Percentiles rank a stretch among this genome's conserved stretches.
These are phyloP conservation scores for Exserohilum rostratum DNA, from an alignment of 2,329 filamentous ascomycete species.

Conservation along the genomic window DNA sequence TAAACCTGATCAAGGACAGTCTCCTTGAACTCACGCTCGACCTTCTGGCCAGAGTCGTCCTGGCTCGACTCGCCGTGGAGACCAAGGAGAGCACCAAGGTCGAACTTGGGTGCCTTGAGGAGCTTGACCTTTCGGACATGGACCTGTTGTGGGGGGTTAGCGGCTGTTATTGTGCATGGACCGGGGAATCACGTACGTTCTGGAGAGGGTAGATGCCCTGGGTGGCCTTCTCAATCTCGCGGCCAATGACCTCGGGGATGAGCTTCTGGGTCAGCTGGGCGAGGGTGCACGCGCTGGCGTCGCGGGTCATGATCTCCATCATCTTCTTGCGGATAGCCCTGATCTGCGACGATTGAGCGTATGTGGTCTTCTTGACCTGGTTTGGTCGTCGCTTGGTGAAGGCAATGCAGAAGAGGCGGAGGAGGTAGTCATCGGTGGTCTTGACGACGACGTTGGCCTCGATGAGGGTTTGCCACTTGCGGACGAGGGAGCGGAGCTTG, in stretches of 20 bases:
- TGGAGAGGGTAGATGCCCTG: constrained; percentile 99
- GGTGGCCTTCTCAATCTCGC: constrained; percentile 99
- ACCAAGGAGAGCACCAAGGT: constrained; percentile 92
- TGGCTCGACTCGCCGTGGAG: constrained; percentile 97
- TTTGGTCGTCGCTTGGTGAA: constrained; percentile 99
- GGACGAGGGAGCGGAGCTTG: constrained; percentile 98
- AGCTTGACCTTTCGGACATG: constrained; percentile 99
- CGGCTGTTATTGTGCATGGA: constrained; percentile 6
- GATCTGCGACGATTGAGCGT: constrained; percentile 96
- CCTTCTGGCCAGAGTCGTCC: constrained; percentile 96
- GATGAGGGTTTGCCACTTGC: constrained; percentile 99
- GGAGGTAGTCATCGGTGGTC: constrained; percentile 99
- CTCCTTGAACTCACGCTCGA: constrained; percentile 99
- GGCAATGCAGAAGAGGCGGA: constrained; percentile 97
- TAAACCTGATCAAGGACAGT: constrained; percentile 91
- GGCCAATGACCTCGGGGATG: constrained; percentile 98
- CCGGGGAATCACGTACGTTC: constrained; percentile 70
- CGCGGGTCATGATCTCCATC: constrained; percentile 97
- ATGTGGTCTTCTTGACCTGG: constrained; percentile 99
- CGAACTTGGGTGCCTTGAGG: constrained; percentile 98
- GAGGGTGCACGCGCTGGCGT: constrained; percentile 92
- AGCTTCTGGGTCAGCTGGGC: constrained; percentile 98
- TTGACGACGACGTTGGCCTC: constrained; percentile 99
- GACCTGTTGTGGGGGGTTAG: constrained; percentile 65
- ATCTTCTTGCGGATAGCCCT: constrained; percentile 99